Percentiles rank a stretch among this genome's conserved stretches.
Conservation (phyloP, 257 asterid species). For the Solanum bulbocastanum region DNA sequence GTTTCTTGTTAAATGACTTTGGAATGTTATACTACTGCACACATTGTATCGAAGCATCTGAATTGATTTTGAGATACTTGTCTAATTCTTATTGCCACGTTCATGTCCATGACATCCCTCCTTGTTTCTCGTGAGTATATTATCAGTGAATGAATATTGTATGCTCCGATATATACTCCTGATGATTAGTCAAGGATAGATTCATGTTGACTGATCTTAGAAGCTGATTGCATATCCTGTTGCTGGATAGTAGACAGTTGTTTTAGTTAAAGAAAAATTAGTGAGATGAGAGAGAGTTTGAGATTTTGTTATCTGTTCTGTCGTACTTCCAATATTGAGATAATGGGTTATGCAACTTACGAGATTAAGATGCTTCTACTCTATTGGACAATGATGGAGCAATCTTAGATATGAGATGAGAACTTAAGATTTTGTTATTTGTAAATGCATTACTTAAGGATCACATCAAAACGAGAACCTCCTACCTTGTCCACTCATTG, state of each 20-base stretch:
- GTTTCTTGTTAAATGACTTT: not conserved
- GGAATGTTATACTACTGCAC: not conserved
- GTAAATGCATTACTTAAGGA: not conserved
- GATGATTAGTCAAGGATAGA: not conserved
- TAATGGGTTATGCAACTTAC: not conserved
- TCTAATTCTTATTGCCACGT: not conserved
- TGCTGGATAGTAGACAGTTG: not conserved
- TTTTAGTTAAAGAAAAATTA: not conserved
- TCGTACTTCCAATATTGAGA: not conserved
- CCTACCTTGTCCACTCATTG: not conserved
- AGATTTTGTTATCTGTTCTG: not conserved
- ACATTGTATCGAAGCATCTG: not conserved
- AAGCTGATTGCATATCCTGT: not conserved
- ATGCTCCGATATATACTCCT: not conserved
- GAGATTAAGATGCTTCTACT: not conserved
- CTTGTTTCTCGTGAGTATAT: not conserved
- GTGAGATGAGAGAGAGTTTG: not conserved
- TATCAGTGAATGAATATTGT: not conserved
- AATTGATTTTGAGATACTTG: not conserved
- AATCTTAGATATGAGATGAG: not conserved
- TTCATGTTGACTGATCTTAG: not conserved
- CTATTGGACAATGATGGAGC: not conserved
- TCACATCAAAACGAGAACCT: not conserved
- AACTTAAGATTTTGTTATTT: not conserved
- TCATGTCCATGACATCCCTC: not conserved